phyloP scores from a whole-genome alignment of 2,329 filamentous ascomycete species.

The Sordariomycetes sp. region DNA sequence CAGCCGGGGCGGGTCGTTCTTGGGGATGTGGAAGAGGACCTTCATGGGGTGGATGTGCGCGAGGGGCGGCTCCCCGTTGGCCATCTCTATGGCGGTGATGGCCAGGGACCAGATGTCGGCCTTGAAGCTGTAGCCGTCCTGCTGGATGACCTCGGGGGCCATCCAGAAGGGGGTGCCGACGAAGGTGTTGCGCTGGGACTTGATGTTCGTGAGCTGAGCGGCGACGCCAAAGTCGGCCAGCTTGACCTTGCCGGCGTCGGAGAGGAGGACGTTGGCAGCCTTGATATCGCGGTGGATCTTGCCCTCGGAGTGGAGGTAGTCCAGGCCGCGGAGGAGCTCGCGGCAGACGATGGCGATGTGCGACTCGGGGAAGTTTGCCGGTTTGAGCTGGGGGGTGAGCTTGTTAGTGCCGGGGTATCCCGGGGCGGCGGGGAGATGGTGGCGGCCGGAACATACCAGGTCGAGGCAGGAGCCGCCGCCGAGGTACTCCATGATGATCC shows the following conservation, averaged over 20 bases:
- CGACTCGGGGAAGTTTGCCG: constrained; percentile 72
- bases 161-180: constrained; percentile 97
- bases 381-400: constrained; percentile 60
- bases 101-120: constrained; percentile 90
- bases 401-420: constrained; percentile 4
- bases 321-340: constrained; percentile 76
- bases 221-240: constrained; percentile 95
- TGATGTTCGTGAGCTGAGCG: constrained; percentile 92
- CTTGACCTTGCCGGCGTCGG: constrained; percentile 81
- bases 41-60: constrained; percentile 86
- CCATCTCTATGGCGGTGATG: constrained; percentile 84
- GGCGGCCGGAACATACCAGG: constrained; percentile 45
- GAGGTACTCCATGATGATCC: constrained; percentile 98
- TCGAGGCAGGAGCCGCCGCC: constrained; percentile 93
- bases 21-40: constrained; percentile 81
- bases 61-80: constrained; percentile 78
- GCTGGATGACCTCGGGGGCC: constrained; percentile 88
- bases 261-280: constrained; percentile 90
- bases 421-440: neutral
- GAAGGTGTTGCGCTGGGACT: constrained; percentile 93
- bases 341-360: constrained; percentile 93
- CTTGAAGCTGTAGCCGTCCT: constrained; percentile 72
- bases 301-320: constrained; percentile 85
- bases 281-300: constrained; percentile 98
- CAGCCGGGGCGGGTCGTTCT: constrained; percentile 70